Conservation (phyloP, 371 early-diverging fungal genomes). For the Mucor circinelloides region DNA sequence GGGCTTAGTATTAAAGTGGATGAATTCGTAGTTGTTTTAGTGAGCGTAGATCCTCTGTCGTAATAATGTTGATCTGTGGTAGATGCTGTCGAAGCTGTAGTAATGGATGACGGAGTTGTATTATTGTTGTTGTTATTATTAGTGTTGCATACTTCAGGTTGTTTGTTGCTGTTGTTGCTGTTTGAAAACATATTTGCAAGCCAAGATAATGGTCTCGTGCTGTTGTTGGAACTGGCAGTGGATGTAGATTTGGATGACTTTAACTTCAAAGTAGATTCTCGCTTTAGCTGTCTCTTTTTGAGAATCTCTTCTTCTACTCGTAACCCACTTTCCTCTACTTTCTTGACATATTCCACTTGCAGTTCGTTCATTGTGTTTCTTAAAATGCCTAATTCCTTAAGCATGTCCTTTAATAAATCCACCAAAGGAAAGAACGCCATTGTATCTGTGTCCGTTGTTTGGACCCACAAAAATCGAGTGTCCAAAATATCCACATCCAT, state of each 20-base stretch:
- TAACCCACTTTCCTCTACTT: slow-evolving; percentile 46
- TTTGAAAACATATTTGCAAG: slow-evolving; percentile 26
- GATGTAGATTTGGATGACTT: background rate
- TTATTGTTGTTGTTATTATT: background rate
- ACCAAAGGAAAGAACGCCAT: slow-evolving; percentile 57
- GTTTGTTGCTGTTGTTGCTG: background rate
- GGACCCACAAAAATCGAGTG: slow-evolving; percentile 54
- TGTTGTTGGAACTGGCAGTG: background rate
- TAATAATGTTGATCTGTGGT: slow-evolving; percentile 1
- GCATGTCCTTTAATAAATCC: slow-evolving; percentile 56
- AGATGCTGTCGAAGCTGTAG: background rate
- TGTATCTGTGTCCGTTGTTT: slow-evolving; percentile 14
- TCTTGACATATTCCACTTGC: slow-evolving; percentile 66
- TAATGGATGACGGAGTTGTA: background rate
- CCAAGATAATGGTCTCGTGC: slow-evolving; percentile 22
- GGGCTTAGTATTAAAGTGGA: slow-evolving; percentile 1
- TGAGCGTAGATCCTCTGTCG: slow-evolving; percentile 14
- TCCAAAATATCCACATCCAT: slow-evolving; percentile 59
- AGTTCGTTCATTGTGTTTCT: slow-evolving; percentile 66
- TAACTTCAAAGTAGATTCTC: background rate
- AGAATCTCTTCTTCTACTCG: slow-evolving; percentile 54
- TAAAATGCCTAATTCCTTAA: slow-evolving; percentile 60
- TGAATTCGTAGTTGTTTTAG: slow-evolving; percentile 6
- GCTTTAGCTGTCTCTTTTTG: slow-evolving; percentile 19
- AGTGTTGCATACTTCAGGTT: background rate